Conservation (phyloP, 257 asterid species). For the Solanum medicagineum region DNA sequence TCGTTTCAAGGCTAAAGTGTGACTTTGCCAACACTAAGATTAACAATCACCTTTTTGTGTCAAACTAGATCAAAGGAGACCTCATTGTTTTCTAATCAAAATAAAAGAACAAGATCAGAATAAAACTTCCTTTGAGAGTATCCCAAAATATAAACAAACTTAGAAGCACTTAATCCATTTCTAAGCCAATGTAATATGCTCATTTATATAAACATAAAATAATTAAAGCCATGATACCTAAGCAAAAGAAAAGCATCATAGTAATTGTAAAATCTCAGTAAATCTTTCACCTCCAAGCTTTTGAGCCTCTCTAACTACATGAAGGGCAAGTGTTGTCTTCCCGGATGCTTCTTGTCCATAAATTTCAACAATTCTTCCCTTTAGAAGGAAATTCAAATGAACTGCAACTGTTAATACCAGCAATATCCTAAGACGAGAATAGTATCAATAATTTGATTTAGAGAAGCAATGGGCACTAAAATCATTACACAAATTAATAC, state of each 20-base stretch:
- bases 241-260: background rate
- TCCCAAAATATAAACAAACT: background rate
- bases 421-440: background rate
- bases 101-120: background rate
- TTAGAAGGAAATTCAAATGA: background rate
- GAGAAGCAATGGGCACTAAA: background rate
- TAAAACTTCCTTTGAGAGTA: background rate
- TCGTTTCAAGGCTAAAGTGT: background rate
- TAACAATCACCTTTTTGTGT: background rate
- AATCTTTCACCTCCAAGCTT: constrained; percentile 70
- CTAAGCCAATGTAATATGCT: background rate
- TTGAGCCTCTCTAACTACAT: constrained; percentile 89
- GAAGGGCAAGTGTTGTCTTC: constrained; percentile 92
- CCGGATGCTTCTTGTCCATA: constrained; percentile 98
- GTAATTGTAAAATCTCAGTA: background rate
- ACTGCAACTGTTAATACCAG: background rate
- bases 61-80: background rate
- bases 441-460: background rate
- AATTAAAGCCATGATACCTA: background rate
- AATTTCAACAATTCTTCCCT: constrained; percentile 93
- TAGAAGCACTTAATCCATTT: background rate
- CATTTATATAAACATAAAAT: background rate
- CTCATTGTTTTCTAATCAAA: background rate
- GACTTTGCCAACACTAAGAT: background rate
- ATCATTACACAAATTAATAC: background rate